Conservation (phyloP, 768 basidiomycete genomes). For the Pholiota molesta region DNA sequence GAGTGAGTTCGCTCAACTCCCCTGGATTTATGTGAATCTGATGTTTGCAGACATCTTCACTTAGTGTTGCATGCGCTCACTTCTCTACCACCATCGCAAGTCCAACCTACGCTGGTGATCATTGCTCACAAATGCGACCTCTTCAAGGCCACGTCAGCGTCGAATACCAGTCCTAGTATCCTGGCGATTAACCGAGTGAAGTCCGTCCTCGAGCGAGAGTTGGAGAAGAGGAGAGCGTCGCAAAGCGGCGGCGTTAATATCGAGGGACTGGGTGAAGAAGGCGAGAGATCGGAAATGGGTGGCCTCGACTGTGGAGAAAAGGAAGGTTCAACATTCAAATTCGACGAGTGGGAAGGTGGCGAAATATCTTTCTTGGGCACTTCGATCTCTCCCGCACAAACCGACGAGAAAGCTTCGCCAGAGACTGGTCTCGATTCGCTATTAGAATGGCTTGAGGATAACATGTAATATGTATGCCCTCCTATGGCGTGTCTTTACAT, state of each 20-base stretch:
- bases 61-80: slow-evolving; percentile 67
- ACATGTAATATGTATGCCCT: slow-evolving; percentile 30
- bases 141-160: slow-evolving; percentile 51
- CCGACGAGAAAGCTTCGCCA: slow-evolving; percentile 38
- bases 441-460: slow-evolving; percentile 51
- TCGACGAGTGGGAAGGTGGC: slow-evolving; percentile 84
- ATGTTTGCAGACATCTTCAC: slow-evolving; percentile 66
- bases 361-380: slow-evolving; percentile 71
- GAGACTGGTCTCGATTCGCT: slow-evolving; percentile 45
- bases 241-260: slow-evolving; percentile 69
- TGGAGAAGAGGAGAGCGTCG: slow-evolving; percentile 73
- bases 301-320: slow-evolving; percentile 71
- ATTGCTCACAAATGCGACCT: slow-evolving; percentile 81
- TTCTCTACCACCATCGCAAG: slow-evolving; percentile 72
- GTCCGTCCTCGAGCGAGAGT: slow-evolving; percentile 80
- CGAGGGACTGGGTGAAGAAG: slow-evolving; percentile 76
- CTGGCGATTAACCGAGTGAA: slow-evolving; percentile 73
- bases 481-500: not conserved
- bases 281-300: slow-evolving; percentile 64
- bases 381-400: slow-evolving; percentile 36
- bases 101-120: slow-evolving; percentile 61
- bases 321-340: slow-evolving; percentile 62
- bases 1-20: slow-evolving; percentile 57
- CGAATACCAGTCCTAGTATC: slow-evolving; percentile 35
- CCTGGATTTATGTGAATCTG: slow-evolving; percentile 1